Base-by-base conservation (phyloP, 2,329 filamentous ascomycete genomes). In the Sphaerostilbella broomeana region DNA sequence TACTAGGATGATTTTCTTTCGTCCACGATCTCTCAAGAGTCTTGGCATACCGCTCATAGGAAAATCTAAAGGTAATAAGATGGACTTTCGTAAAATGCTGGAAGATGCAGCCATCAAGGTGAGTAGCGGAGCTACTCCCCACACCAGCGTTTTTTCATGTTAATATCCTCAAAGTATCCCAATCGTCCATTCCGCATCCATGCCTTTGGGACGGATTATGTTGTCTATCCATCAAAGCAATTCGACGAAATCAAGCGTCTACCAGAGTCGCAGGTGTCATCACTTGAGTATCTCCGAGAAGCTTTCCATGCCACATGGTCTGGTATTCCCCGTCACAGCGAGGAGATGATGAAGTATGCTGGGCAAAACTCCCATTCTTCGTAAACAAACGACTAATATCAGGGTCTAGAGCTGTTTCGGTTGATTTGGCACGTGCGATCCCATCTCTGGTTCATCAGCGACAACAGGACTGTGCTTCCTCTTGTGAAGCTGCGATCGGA, bases 171-270 rank as follows among this genome's bases (percentile, higher is more conserved):
- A 10, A n/a, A 30, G 28, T 17, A 30, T 30, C 28, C 28, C 9
- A 30, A 30, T 17, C 4, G 16, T 13, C 28, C 28, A 30, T 30
- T 30, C 8, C 13, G 28, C 5, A 30, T 30, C n/a, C 28, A 16
- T 17, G 28, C 28, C 11, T 30, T 30, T 11, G 28, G 28, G 16
- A 30, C 28, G 10, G 28, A 30, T 15, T 35, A 25, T 35, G 33
- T 35, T 11, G 24, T 35, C 21, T 35, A 16, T 10, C 33, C 33
- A 9, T 26, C 33, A n/a, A n/a, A 22, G 16, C 24, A 26, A 15
- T 35, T 35, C n/a, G 33, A 35, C 15, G 33, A 35, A 22, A 35
- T 35, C 18, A 35, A 35, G 33, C 33, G 33, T 16, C 33, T 35
- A n/a, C 33, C 33, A 15, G 33, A 35, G 33, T 26, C 21, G 13